phyloP scores from a whole-genome alignment of 495 filamentous ascomycete species.

The Neurospora sp. region DNA sequence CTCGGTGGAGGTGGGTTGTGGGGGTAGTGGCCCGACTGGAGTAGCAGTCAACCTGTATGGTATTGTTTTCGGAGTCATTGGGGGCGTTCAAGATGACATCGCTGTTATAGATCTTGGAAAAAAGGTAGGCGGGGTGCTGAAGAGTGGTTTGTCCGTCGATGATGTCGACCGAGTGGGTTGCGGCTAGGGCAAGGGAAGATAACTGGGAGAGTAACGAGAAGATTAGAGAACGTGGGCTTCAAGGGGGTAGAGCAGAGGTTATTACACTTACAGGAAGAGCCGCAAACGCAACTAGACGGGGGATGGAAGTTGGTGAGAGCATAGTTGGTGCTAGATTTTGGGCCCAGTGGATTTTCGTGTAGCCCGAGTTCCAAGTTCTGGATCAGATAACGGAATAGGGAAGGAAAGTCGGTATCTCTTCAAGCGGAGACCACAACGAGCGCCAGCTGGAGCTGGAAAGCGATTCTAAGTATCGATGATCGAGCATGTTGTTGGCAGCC shows the following conservation, averaged over 20 bases:
- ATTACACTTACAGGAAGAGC: background rate
- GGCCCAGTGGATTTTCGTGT: no score
- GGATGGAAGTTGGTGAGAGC: background rate
- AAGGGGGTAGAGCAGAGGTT: accelerated
- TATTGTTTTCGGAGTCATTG: background rate
- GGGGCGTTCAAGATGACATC: background rate
- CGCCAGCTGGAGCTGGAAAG: no score
- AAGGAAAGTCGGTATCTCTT: no score
- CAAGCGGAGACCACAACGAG: no score
- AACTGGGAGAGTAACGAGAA: background rate
- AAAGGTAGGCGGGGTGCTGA: background rate
- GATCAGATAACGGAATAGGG: no score
- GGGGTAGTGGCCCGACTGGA: no score
- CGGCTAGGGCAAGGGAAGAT: background rate
- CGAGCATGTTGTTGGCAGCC: background rate
- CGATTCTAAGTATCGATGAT: background rate
- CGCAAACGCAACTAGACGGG: background rate
- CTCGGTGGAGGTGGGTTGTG: no score
- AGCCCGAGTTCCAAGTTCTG: no score
- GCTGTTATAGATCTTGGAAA: background rate
- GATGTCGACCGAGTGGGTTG: background rate
- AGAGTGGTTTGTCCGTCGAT: accelerated
- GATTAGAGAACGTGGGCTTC: background rate
- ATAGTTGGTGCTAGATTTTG: background rate
- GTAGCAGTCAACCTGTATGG: background rate